Base-by-base conservation (phyloP, 192 early-diverging fungal species). In the Coemansia sp. region DNA sequence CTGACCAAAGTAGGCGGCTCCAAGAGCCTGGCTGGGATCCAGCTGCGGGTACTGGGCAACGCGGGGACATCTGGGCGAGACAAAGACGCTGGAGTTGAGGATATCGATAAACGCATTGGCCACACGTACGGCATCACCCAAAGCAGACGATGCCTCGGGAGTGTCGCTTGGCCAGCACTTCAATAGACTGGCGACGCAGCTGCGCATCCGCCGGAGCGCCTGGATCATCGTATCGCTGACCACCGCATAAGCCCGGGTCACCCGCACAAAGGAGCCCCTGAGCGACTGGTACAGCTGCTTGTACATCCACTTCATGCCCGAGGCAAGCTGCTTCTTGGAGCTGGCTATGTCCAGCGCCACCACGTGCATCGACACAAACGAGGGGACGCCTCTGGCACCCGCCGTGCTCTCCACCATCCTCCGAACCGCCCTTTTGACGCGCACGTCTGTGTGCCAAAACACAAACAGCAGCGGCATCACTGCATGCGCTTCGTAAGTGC, bases 311-410 rank as follows among this genome's bases (percentile, higher is more conserved):
- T 60, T 50, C 28, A 79, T 41, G 1, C 70, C 75, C 0, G 63
- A 34, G 13, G 34, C 60, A n/a, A 79, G 37, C 65, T 79, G 75
- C 30, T 64, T 50, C 57, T 66, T 72, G 50, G 75, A 59, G 33
- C 54, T n/a, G 2, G 42, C 40, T n/a, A 79, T 40, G 6, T 53
- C 37, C 48, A 79, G 40, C 4, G 75, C 75, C 33, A 68, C 11
- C 5, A 56, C 55, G 33, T 55, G 56, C 29, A 61, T 48, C 1
- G 44, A 27, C 3, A 60, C 65, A 31, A 48, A 55, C 25, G 60
- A 36, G 14, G 75, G 64, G 2, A 62, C 22, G 11, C 70, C 64
- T 11, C 50, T 50, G 3, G 55, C 33, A 15, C 42, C 14, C 1
- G 48, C 45, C 0, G 53, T 19, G 13, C 50, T 42, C 37, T 68